Evolutionary conservation across 768 basidiomycete species (phyloP), one percentile per base, ranked within the genome.

Genomic region (Chalciporus pseudorubinellus): DNA sequence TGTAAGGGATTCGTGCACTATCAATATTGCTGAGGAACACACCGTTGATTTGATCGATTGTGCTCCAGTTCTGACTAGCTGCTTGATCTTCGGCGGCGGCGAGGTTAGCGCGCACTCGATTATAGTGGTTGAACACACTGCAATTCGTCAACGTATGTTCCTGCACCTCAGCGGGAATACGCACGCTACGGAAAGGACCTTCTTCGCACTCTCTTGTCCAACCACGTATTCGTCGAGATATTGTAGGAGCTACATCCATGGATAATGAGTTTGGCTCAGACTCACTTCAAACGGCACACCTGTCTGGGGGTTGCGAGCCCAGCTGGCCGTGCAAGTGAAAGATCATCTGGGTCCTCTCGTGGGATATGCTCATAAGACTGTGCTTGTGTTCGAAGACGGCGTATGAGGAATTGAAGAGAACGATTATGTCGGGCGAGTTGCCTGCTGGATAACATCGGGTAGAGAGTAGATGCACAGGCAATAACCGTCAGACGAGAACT

Each of bases 61-160:
- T 58, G 5, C 62, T 58, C 72, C 73, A 73, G 13, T 54, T 60
- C 7, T 66, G 47, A 22, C 47, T 44, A 13, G 57, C 61, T 42
- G 67, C 41, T 21, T 68, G 71, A n/a, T 74, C 71, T 45, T 80
- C 77, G 26, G 73, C 55, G 19, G 76, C 72, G 16, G 78, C 72
- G 42, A 85, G 61, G 60, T 92, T 89, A 50, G 87, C 84, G 21
- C 82, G 80, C 6, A 92, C 85, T 39, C 94, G 89, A 63, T 89
- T 93, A 66, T 94, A 97, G 69, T 97, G 95, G 60, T 97, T 95
- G 77, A 86, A 97, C 2, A 95, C 92, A 28, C 93, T 95, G 63
- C 1, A 39, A 18, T 44, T 36, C 38, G 31, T 52, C 31, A 52
- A 44, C 45, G 10, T 19, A 26, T 34, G 14, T 51, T n/a, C 46